phyloP scores from a whole-genome alignment of 1,284 basidiomycete genomes.

The Agroathelia rolfsii region DNA sequence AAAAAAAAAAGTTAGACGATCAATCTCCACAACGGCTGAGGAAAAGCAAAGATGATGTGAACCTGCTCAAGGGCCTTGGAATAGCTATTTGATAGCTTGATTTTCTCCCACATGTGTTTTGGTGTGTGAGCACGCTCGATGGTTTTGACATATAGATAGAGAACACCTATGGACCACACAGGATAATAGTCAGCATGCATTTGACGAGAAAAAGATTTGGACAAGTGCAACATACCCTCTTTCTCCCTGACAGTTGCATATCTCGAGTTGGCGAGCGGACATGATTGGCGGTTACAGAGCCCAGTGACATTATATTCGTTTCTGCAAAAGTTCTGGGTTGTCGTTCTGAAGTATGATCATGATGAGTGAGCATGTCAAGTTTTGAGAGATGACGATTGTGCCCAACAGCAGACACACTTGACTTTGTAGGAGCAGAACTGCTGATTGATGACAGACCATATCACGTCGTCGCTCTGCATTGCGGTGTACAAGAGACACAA shows the following conservation, averaged over 20 bases:
- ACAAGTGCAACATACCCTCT: constrained; percentile 54
- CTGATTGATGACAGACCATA: constrained; percentile 89
- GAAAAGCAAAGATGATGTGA: too few species aligned
- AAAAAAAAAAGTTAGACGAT: constrained; percentile 1
- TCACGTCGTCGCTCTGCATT: constrained; percentile 92
- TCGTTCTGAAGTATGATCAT: constrained; percentile 46
- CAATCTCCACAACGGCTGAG: too few species aligned
- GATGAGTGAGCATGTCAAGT: constrained; percentile 1
- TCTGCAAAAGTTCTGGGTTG: constrained; percentile 94
- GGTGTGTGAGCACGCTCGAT: constrained; percentile 96
- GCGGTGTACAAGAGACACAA: constrained; percentile 8
- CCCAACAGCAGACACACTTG: constrained; percentile 59
- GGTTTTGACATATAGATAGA: constrained; percentile 98
- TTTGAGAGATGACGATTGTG: constrained; percentile 3
- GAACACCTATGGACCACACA: constrained; percentile 43
- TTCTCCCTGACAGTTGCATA: constrained; percentile 97
- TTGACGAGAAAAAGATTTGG: not conserved
- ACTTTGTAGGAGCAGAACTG: constrained; percentile 98
- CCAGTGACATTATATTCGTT: constrained; percentile 99
- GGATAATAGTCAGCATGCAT: constrained; percentile 3
- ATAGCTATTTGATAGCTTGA: constrained; percentile 92
- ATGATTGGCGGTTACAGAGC: constrained; percentile 93
- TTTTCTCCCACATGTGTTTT: constrained; percentile 94
- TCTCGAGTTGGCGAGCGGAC: constrained; percentile 92
- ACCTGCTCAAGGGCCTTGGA: constrained; percentile 91